Percentiles rank a stretch among this genome's conserved stretches.
Evolutionary conservation across 2,329 filamentous ascomycete species (phyloP).

Genomic region (Monilinia polystroma): DNA sequence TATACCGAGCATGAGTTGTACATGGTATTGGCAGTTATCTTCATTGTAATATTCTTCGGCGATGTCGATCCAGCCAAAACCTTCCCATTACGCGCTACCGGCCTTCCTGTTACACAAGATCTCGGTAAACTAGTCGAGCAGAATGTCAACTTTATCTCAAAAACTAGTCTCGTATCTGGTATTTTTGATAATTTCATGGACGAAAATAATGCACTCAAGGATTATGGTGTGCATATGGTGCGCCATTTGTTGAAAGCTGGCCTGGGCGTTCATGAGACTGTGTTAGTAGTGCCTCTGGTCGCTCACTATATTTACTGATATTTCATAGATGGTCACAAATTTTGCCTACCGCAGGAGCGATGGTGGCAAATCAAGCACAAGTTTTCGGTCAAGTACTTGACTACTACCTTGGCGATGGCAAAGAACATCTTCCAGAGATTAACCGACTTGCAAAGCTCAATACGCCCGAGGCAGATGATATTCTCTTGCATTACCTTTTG

Average conservation of each 20-base stretch:
- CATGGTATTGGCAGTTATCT: constrained; percentile 46
- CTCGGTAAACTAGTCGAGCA: constrained; percentile 61
- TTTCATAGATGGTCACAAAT: constrained; percentile 53
- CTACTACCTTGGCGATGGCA: constrained; percentile 61
- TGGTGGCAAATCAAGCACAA: constrained; percentile 69
- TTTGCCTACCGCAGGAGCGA: constrained; percentile 62
- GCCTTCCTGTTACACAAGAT: constrained; percentile 60
- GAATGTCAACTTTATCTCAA: constrained; percentile 54
- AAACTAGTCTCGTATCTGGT: constrained; percentile 23
- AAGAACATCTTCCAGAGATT: constrained; percentile 59
- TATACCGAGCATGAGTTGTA: constrained; percentile 51
- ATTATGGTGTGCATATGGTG: constrained; percentile 64
- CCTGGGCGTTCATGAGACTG: constrained; percentile 54
- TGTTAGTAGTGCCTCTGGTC: constrained; percentile 50
- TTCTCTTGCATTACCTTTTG: constrained; percentile 65
- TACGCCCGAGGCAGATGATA: constrained; percentile 55
- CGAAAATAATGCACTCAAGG: constrained; percentile 38
- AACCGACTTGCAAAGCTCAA: constrained; percentile 56
- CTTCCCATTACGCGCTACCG: constrained; percentile 57
- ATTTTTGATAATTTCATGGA: constrained; percentile 46
- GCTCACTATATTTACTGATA: constrained; percentile 40
- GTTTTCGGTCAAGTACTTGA: constrained; percentile 71
- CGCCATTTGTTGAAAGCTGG: constrained; percentile 63
- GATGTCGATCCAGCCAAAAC: constrained; percentile 63
- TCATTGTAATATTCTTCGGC: constrained; percentile 64